Percentiles rank a stretch among this genome's conserved stretches.
These are phyloP conservation scores for Sclerotinia minor DNA, from an alignment of 2,329 filamentous ascomycete genomes.

Conservation along the genomic window DNA sequence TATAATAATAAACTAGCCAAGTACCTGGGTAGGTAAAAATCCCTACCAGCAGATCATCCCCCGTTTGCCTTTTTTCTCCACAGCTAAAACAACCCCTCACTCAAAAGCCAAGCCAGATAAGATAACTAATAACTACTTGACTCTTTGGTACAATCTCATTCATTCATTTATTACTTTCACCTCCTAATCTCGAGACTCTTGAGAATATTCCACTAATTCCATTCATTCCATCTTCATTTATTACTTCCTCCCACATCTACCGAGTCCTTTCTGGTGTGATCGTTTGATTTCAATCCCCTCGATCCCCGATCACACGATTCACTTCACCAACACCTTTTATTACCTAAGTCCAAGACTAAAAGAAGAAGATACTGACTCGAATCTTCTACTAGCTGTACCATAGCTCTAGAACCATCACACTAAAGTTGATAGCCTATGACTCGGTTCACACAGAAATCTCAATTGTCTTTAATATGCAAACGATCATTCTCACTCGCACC, in stretches of 20 bases:
- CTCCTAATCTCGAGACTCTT: neutral
- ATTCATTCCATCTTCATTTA: neutral
- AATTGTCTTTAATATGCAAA: conserved; percentile 10
- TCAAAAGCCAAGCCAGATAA: neutral
- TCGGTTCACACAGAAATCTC: neutral
- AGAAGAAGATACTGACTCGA: neutral
- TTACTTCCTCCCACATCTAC: no score
- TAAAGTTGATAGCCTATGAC: no score
- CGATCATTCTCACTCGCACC: neutral
- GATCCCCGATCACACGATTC: neutral
- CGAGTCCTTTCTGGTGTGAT: neutral
- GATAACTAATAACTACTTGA: no score
- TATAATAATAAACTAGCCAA: neutral
- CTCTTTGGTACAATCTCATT: neutral
- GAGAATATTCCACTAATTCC: neutral
- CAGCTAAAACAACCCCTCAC: neutral
- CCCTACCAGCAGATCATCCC: neutral
- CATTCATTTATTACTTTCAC: neutral
- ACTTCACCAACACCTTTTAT: neutral
- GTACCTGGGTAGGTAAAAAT: no score
- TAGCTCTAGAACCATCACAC: neutral
- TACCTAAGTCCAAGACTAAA: no score
- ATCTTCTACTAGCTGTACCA: neutral
- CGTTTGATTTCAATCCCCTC: neutral
- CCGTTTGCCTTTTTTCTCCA: neutral